These are phyloP conservation scores for Stygiomarasmius scandens DNA, from an alignment of 1,284 basidiomycete genomes.

Conservation along the genomic window DNA sequence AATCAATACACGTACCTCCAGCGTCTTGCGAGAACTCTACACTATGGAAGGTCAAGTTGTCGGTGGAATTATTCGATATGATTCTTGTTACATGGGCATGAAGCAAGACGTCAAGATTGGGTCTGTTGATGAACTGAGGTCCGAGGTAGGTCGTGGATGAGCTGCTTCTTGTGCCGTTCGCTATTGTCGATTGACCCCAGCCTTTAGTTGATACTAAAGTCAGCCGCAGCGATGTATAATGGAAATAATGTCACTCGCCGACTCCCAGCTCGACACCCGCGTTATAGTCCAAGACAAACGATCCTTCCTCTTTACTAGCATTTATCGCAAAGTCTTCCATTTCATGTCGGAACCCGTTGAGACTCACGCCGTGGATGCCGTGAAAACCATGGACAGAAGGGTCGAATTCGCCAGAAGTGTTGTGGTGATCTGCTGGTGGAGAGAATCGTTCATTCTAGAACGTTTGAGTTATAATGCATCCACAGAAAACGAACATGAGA, in stretches of 20 bases:
- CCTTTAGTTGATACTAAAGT: no score
- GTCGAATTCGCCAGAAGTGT: slow-evolving; percentile 14
- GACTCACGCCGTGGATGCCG: slow-evolving; percentile 9
- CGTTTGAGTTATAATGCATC: slow-evolving; percentile 31
- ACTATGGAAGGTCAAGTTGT: no score
- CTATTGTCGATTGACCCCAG: no score
- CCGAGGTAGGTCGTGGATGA: no score
- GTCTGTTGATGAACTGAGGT: no score
- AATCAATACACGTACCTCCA: slow-evolving; percentile 19
- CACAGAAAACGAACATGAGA: slow-evolving; percentile 28
- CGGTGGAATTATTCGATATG: no score
- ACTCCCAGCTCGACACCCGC: background rate
- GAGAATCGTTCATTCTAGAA: slow-evolving; percentile 26
- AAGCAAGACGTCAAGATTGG: no score
- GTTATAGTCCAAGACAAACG: background rate
- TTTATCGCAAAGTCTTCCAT: no score
- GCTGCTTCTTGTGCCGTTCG: no score
- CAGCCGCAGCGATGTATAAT: no score
- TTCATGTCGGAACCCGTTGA: background rate
- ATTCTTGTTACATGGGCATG: no score
- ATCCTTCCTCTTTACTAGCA: background rate
- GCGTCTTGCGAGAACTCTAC: no score
- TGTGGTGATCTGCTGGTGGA: slow-evolving; percentile 10
- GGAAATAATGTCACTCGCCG: background rate
- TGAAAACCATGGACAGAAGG: slow-evolving; percentile 14